Percentiles rank a stretch among this genome's conserved stretches.
These are phyloP conservation scores for Fusarium stilboides DNA, from an alignment of 2,329 filamentous ascomycete genomes.

Conservation along the genomic window DNA sequence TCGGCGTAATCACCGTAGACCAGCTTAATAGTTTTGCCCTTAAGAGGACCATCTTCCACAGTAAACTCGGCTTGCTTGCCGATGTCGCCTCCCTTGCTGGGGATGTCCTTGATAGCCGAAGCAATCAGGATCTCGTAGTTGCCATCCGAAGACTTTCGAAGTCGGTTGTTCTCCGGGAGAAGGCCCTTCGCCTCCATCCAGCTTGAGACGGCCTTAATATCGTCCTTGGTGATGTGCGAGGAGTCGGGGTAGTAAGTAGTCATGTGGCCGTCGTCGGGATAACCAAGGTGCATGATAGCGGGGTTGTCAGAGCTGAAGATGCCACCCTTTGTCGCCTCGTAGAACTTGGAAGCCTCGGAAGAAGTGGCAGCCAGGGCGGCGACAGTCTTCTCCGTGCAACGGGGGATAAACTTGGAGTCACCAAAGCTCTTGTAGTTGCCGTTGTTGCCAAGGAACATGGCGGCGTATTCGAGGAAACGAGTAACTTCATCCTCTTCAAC, in stretches of 20 bases:
- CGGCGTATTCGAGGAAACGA: slow-evolving; percentile 82
- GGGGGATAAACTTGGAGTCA: slow-evolving; percentile 86
- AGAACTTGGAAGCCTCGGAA: slow-evolving; percentile 73
- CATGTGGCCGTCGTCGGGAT: slow-evolving; percentile 81
- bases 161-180: slow-evolving; percentile 82
- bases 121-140: slow-evolving; percentile 83
- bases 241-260: slow-evolving; percentile 88
- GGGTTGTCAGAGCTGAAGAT: slow-evolving; percentile 79
- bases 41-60: slow-evolving; percentile 70
- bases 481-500: slow-evolving; percentile 75
- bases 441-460: slow-evolving; percentile 83
- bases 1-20: slow-evolving; percentile 82
- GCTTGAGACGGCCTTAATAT: slow-evolving; percentile 80
- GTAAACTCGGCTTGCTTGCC: slow-evolving; percentile 75
- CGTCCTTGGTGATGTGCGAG: slow-evolving; percentile 78
- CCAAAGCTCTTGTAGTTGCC: slow-evolving; percentile 93
- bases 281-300: slow-evolving; percentile 81
- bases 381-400: slow-evolving; percentile 75
- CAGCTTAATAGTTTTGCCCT: slow-evolving; percentile 78
- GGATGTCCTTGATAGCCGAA: slow-evolving; percentile 74
- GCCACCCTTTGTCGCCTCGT: slow-evolving; percentile 77
- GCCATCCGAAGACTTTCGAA: slow-evolving; percentile 75
- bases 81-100: slow-evolving; percentile 76
- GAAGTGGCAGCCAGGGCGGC: slow-evolving; percentile 74
- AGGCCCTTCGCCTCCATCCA: slow-evolving; percentile 81